Base-by-base conservation (phyloP, 495 filamentous ascomycete species). In the Aspergillus heteromorphus region DNA sequence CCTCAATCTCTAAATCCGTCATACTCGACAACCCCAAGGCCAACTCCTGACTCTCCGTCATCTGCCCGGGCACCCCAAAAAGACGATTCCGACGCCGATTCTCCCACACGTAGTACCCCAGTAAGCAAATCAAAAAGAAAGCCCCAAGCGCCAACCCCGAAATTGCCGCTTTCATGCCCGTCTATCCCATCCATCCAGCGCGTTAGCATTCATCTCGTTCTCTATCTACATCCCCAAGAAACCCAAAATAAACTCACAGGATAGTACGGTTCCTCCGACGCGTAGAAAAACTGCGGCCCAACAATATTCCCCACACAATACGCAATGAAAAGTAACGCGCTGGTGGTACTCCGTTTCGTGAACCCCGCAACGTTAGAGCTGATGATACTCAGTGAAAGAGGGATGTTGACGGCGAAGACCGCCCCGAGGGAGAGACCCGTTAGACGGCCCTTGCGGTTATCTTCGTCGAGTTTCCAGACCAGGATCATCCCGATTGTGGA, bases 311-410 rank as follows among this genome's bases (percentile, higher is more conserved):
- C 66, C 10, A 62, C 57, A 27, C 66, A 69, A 34, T 66, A 69
- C 2, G 59, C 64, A 13, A 69, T 43, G 25, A 69, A 66, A 10
- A 66, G 31, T 43, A 69, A 43, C 13, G 70, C 70, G 18, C 66
- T 68, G n/a, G 72, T 68, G 1, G 65, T 59, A 20, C 67, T 74
- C 40, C 83, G 80, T 61, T 86, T 86, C 16, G 83, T 84, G 64
- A 82, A 83, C 11, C 81, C 83, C 2, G 80, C 81, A 0, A 87
- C 77, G 54, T 86, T 87, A 6, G 76, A 80, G 0, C 70, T 75
- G 48, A 85, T 78, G 13, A 85, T 60, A 30, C 73, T 76, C 17
- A 85, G 62, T 0, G 81, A 63, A 0, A 79, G 75, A 0, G 83
- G 82, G 60, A 83, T 79, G 29, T 80, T 81, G 27, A 76, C 78